Percentiles rank a stretch among this genome's conserved stretches.
phyloP scores from a whole-genome alignment of 257 asterid genomes.

The Przewalskia tangutica region DNA sequence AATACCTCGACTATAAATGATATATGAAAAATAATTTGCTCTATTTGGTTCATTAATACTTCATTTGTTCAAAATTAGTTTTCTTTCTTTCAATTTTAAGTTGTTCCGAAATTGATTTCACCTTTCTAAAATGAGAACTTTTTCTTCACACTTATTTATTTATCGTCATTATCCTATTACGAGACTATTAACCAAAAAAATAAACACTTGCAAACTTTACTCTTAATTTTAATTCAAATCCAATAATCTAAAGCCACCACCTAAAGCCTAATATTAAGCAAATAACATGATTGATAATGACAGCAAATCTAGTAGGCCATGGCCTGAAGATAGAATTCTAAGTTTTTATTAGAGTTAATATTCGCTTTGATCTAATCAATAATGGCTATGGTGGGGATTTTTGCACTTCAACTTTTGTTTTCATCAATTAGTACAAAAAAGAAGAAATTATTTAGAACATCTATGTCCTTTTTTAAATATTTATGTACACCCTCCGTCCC shows the following conservation, averaged over 20 bases:
- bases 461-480: background rate
- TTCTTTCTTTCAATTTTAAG: too few relatives aligned
- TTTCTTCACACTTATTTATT: too few relatives aligned
- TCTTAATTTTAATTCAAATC: background rate
- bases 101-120: too few relatives aligned
- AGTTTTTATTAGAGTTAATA: background rate
- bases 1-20: too few relatives aligned
- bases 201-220: background rate
- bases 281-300: background rate
- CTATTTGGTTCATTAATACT: too few relatives aligned
- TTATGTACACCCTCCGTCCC: too few relatives aligned
- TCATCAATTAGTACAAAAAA: background rate
- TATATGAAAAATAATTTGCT: too few relatives aligned
- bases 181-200: too few relatives aligned
- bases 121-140: background rate
- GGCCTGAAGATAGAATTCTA: background rate
- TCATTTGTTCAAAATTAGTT: too few relatives aligned
- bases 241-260: background rate
- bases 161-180: background rate
- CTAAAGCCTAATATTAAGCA: background rate
- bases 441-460: background rate
- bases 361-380: background rate
- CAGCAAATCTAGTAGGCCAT: background rate
- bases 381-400: background rate
- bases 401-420: background rate